phyloP scores from a whole-genome alignment of 495 filamentous ascomycete species.

The Monascus purpureus region DNA sequence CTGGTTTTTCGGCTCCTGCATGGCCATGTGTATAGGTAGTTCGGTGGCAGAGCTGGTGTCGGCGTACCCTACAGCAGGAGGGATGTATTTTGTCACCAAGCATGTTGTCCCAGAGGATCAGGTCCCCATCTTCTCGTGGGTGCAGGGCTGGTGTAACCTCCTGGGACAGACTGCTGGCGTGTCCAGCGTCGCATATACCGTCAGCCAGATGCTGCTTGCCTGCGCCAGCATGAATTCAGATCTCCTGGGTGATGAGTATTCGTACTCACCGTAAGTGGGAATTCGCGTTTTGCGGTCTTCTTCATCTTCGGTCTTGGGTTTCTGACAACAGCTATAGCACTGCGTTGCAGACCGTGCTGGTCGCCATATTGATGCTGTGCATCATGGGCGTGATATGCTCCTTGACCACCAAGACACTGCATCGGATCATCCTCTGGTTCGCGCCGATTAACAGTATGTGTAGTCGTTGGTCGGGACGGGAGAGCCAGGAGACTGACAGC shows the following conservation, averaged over 20 bases:
- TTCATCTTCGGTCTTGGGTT: too few relatives aligned
- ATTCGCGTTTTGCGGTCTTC: too few relatives aligned
- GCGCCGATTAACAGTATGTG: slow-evolving; percentile 54
- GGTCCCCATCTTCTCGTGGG: slow-evolving; percentile 44
- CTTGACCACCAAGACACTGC: slow-evolving; percentile 47
- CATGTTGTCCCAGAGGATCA: slow-evolving; percentile 42
- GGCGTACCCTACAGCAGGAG: slow-evolving; percentile 48
- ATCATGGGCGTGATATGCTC: slow-evolving; percentile 51
- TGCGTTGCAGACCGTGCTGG: slow-evolving; percentile 46
- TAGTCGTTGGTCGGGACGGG: too few relatives aligned
- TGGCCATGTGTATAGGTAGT: slow-evolving; percentile 54
- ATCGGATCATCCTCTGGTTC: slow-evolving; percentile 55
- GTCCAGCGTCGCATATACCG: slow-evolving; percentile 40
- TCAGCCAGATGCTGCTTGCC: slow-evolving; percentile 46
- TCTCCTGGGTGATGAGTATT: slow-evolving; percentile 28
- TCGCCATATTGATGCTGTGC: slow-evolving; percentile 43
- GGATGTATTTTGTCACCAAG: slow-evolving; percentile 53
- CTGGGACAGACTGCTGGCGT: slow-evolving; percentile 47
- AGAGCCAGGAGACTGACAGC: not conserved
- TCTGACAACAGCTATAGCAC: slow-evolving; percentile 32
- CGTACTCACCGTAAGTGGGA: slow-evolving; percentile 35
- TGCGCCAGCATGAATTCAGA: slow-evolving; percentile 42
- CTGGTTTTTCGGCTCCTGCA: slow-evolving; percentile 54
- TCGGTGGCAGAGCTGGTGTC: slow-evolving; percentile 51
- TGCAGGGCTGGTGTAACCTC: slow-evolving; percentile 50